These are phyloP conservation scores for Zoysia japonica DNA, from an alignment of 176 grass and related monocot genomes.

Conservation along the genomic window DNA sequence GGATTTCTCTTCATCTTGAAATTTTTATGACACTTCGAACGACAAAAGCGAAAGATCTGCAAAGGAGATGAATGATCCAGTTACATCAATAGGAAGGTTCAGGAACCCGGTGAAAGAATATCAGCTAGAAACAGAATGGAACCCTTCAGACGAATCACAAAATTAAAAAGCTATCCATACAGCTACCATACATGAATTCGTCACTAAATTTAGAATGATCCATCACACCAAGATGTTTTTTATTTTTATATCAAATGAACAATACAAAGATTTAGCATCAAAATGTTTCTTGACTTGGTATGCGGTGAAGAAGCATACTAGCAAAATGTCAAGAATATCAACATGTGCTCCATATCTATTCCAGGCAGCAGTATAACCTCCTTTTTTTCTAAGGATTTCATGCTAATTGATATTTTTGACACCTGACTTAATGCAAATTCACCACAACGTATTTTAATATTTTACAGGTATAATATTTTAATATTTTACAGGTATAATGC, in stretches of 20 bases:
- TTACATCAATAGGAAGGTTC: not conserved
- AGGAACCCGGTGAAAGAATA: not conserved
- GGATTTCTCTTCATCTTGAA: constrained; percentile 99
- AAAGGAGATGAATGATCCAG: not conserved
- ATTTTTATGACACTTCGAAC: constrained; percentile 98
- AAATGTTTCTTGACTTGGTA: not conserved
- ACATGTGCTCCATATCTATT: not conserved
- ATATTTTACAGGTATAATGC: not conserved
- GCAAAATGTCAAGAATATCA: not conserved
- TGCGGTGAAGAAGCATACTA: not conserved
- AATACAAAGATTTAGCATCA: not conserved
- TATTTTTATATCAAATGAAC: not conserved
- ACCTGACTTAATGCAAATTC: not conserved
- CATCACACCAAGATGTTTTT: not conserved
- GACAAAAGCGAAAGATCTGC: constrained; percentile 89
- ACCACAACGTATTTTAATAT: not conserved
- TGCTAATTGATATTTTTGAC: not conserved
- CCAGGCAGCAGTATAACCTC: not conserved
- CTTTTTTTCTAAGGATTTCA: not conserved
- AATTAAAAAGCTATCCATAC: too few species aligned
- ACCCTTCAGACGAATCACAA: not conserved
- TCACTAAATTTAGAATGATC: not conserved
- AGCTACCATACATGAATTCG: not conserved
- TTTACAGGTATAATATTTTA: not conserved
- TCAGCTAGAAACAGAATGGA: not conserved